Conservation (phyloP, 2,329 filamentous ascomycete species). For the Fusarium sp. region DNA sequence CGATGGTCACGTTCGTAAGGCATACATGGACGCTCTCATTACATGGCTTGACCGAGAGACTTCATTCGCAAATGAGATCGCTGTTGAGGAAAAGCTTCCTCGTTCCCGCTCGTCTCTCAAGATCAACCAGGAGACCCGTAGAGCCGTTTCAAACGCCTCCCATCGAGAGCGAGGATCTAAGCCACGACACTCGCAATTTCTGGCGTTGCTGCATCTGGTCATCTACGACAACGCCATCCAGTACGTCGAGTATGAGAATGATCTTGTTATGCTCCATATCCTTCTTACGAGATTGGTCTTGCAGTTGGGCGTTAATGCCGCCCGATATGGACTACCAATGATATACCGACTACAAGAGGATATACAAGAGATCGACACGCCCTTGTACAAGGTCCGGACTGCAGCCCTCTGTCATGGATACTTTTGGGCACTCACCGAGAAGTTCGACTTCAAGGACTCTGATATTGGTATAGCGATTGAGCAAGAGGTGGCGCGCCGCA, state of each 20-base stretch:
- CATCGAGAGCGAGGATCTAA: conserved; percentile 63
- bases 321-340: conserved; percentile 84
- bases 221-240: conserved; percentile 90
- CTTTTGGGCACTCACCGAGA: conserved; percentile 80
- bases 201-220: conserved; percentile 83
- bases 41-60: conserved; percentile 90
- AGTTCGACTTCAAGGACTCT: conserved; percentile 78
- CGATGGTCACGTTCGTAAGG: conserved; percentile 79
- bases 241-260: conserved; percentile 74
- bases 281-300: conserved; percentile 78
- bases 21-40: conserved; percentile 83
- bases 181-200: conserved; percentile 72
- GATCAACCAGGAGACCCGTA: conserved; percentile 58
- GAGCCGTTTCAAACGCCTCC: conserved; percentile 75
- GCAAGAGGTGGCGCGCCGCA: conserved; percentile 78
- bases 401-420: conserved; percentile 90
- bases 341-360: conserved; percentile 88
- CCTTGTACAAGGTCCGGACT: conserved; percentile 78
- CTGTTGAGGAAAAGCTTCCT: conserved; percentile 64
- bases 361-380: conserved; percentile 71
- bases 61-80: conserved; percentile 69
- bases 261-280: conserved; percentile 80
- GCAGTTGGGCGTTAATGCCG: conserved; percentile 83
- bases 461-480: conserved; percentile 75
- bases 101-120: conserved; percentile 56